Base-by-base conservation (phyloP, 495 filamentous ascomycete species). In the Penicillium lividum region DNA sequence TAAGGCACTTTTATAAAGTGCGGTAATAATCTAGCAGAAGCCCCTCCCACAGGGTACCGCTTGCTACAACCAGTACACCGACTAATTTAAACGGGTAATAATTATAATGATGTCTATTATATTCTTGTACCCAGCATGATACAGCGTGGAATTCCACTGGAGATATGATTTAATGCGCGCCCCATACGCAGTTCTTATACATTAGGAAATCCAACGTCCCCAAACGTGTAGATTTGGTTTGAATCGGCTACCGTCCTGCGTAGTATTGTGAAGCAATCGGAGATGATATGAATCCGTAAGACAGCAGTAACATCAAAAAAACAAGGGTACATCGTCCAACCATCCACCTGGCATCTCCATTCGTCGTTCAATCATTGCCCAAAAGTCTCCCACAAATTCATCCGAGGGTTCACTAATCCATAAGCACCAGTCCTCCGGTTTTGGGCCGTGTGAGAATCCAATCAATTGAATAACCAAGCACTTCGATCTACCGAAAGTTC, bases 271-370 rank as follows among this genome's bases (percentile, higher is more conserved):
- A 11, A 11, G 34, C 34, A 36, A 36, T 36, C 34, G 4, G 5
- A 36, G 9, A 36, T n/a, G 34, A 36, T 36, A 11, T 36, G 34
- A 13, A 36, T 36, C 11, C 34, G 34, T 9, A 36, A 36, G 7
- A 36, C 10, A 5, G 34, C 34, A 36, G 34, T 36, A 46, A 46
- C 33, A 52, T 52, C 31, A 52, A 29, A 52, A 38, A 38, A 38
- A 52, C 18, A 52, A 52, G 33, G 13, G 49, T 51, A 51, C 16
- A 38, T 50, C 18, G 6, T 45, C 29, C 7, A 28, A 45, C 51
- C 51, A 59, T 22, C 27, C 50, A 40, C 57, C 56, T 7, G 36
- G 48, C 40, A 58, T 52, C 36, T 58, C 56, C 15, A 52, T 47
- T 4, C 33, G 48, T 43, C 49, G 48, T 40, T 52, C 56, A 52